A percentile compares a stretch with the other conserved stretches of the same genome.
phyloP scores from a whole-genome alignment of 352 stramenopile genomes.

The Globisporangium spiculum region DNA sequence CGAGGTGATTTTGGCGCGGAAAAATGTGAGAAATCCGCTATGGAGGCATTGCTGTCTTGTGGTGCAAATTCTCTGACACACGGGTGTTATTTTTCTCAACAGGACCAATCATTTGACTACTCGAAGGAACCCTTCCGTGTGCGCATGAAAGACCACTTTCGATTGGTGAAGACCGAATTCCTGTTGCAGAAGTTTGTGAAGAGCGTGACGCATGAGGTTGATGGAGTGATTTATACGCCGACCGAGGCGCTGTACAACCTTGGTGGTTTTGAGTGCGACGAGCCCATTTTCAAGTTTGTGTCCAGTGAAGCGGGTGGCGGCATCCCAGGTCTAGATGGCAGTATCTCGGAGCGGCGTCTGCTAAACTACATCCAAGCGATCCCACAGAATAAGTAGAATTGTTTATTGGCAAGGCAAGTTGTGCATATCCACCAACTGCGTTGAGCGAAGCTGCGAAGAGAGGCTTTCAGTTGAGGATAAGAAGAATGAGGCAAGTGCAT shows the following conservation, averaged over 20 bases:
- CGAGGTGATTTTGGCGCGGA: slow-evolving; percentile 84
- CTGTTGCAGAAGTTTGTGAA: slow-evolving; percentile 85
- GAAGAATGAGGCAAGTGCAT: slow-evolving; percentile 15
- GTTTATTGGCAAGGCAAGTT: slow-evolving; percentile 14
- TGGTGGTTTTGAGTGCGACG: slow-evolving; percentile 78
- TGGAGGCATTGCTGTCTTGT: neutral
- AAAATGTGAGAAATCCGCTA: slow-evolving; percentile 35
- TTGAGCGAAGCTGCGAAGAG: slow-evolving; percentile 1
- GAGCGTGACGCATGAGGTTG: slow-evolving; percentile 83
- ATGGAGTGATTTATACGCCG: slow-evolving; percentile 85
- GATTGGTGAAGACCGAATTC: slow-evolving; percentile 83
- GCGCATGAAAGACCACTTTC: slow-evolving; percentile 89
- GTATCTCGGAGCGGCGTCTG: slow-evolving; percentile 72
- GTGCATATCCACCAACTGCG: slow-evolving; percentile 5
- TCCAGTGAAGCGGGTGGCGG: slow-evolving; percentile 70
- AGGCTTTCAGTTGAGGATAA: slow-evolving; percentile 9
- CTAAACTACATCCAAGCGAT: slow-evolving; percentile 82
- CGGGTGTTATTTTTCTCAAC: neutral
- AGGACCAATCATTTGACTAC: slow-evolving; percentile 82
- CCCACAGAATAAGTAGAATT: slow-evolving; percentile 43
- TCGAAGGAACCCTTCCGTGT: slow-evolving; percentile 81
- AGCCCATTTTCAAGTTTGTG: slow-evolving; percentile 89
- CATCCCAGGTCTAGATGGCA: slow-evolving; percentile 79
- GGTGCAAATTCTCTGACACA: neutral
- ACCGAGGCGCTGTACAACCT: slow-evolving; percentile 84